phyloP scores from a whole-genome alignment of 2,329 filamentous ascomycete species.

The Neonectria faginata region DNA sequence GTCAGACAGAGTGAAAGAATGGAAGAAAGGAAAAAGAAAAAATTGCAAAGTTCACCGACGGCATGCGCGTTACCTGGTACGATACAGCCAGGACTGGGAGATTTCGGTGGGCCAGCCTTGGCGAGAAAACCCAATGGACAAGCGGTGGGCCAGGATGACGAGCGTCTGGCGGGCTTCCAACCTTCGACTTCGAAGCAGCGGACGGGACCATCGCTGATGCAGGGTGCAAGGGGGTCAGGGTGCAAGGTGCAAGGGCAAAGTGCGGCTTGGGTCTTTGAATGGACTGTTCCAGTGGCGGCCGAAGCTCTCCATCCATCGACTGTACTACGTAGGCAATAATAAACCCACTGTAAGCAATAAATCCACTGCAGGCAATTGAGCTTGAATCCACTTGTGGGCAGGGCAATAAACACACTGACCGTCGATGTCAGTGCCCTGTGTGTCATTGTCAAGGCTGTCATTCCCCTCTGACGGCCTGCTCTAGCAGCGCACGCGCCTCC shows the following conservation, averaged over 20 bases:
- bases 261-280: constrained; percentile 8
- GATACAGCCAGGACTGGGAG: constrained; percentile 31
- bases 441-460: constrained; percentile 21
- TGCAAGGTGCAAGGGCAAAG: constrained; percentile 13
- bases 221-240: constrained; percentile 15
- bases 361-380: too few relatives aligned
- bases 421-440: neutral
- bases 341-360: neutral
- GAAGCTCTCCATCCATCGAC: constrained; percentile 1
- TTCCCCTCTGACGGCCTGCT: constrained; percentile 1
- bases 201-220: constrained; percentile 27
- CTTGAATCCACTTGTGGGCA: too few relatives aligned
- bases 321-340: too few relatives aligned
- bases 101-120: constrained; percentile 32
- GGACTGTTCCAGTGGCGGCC: constrained; percentile 6
- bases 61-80: constrained; percentile 28
- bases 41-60: constrained; percentile 5
- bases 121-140: constrained; percentile 25
- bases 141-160: constrained; percentile 27
- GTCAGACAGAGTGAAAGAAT: neutral
- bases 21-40: neutral
- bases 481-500: constrained; percentile 26
- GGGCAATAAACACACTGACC: neutral
- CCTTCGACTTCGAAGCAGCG: constrained; percentile 33
- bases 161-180: constrained; percentile 38